Conservation (phyloP, 1,284 basidiomycete species). For the Cryptococcus maquisensis region DNA sequence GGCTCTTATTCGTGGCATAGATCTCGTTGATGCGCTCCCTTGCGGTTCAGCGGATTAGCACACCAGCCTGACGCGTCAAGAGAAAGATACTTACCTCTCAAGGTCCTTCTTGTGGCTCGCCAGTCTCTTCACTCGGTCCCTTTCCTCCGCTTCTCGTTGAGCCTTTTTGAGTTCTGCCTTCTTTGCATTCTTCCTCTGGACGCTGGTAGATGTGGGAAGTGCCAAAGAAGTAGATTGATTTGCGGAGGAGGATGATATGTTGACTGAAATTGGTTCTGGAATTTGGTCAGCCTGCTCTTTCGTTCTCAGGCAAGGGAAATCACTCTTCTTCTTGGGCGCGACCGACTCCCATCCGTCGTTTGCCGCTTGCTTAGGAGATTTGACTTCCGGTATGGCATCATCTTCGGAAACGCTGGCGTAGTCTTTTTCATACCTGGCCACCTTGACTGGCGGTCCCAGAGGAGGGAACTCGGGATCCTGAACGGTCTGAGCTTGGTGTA, state of each 20-base stretch:
- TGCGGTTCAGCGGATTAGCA: neutral
- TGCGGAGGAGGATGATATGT: slow-evolving; percentile 14
- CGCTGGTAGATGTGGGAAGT: slow-evolving; percentile 27
- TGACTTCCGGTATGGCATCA: neutral
- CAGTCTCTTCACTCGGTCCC: slow-evolving; percentile 33
- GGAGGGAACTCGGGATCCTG: neutral
- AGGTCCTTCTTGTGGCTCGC: slow-evolving; percentile 38
- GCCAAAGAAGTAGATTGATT: slow-evolving; percentile 16
- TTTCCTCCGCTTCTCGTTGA: slow-evolving; percentile 36
- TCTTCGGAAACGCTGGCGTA: neutral
- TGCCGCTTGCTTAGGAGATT: slow-evolving; percentile 1
- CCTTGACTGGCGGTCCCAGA: neutral
- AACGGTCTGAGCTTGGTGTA: neutral
- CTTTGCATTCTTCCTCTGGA: slow-evolving; percentile 44
- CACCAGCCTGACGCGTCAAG: neutral
- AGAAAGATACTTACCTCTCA: slow-evolving; percentile 30
- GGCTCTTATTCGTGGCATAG: slow-evolving; percentile 19
- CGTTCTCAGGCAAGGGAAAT: slow-evolving; percentile 3
- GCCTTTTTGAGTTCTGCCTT: slow-evolving; percentile 44
- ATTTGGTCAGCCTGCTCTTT: neutral
- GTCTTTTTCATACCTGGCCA: neutral
- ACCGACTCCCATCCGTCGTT: slow-evolving; percentile 44
- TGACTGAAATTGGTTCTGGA: slow-evolving; percentile 32
- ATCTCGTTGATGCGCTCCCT: slow-evolving; percentile 43
- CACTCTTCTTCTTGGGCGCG: slow-evolving; percentile 38